Percentiles rank a stretch among this genome's conserved stretches.
These are phyloP conservation scores for Wickerhamiella alocasiicola DNA, from an alignment of 805 yeast genomes.

Conservation along the genomic window DNA sequence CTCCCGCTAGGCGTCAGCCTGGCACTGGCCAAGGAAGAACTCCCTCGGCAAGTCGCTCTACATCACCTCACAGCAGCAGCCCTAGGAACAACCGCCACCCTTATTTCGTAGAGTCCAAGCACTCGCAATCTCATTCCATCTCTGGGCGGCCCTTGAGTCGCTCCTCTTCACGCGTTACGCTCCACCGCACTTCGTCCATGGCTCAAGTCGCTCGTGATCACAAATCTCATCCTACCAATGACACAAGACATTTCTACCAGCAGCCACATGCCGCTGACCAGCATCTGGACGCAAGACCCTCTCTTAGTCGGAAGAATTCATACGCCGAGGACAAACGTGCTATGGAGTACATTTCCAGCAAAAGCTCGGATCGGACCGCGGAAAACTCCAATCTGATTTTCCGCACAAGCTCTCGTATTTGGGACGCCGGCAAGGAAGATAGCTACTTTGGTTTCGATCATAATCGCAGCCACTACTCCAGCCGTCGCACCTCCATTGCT, in stretches of 20 bases:
- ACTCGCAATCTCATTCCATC: conserved; percentile 1
- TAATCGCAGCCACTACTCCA: conserved; percentile 17
- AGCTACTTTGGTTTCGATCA: neutral
- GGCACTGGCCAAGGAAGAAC: no score
- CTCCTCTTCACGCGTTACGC: neutral
- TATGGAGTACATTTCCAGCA: conserved; percentile 10
- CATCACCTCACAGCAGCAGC: neutral
- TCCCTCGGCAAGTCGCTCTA: neutral
- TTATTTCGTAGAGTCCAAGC: conserved; percentile 1
- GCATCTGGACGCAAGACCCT: neutral
- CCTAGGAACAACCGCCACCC: neutral
- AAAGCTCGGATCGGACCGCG: neutral
- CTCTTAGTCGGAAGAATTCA: conserved; percentile 5
- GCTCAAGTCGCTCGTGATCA: conserved; percentile 20
- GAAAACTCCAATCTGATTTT: conserved; percentile 19
- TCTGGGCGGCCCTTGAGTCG: conserved; percentile 5
- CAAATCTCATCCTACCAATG: conserved; percentile 12
- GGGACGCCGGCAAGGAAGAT: conserved; percentile 20
- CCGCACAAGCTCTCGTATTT: conserved; percentile 23
- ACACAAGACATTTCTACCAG: conserved; percentile 17
- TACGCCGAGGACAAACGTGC: conserved; percentile 14
- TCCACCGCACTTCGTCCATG: conserved; percentile 17
- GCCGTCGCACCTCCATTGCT: conserved; percentile 14
- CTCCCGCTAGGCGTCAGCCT: no score
- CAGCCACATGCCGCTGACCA: neutral